phyloP scores from a whole-genome alignment of 331 rosid species.

The Saraca asoca region DNA sequence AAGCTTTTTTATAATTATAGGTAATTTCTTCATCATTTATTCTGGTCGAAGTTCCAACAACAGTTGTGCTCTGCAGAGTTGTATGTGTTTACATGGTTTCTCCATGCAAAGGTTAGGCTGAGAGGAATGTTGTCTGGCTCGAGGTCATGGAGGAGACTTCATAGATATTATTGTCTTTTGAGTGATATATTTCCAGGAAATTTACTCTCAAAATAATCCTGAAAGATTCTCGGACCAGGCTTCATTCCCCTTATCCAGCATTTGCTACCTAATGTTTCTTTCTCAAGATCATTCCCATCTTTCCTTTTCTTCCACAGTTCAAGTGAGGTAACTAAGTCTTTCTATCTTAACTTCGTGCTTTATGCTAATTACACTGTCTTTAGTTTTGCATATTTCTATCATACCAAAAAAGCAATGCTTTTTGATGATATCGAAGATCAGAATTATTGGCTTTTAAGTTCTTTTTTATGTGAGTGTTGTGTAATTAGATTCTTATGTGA shows the following conservation, averaged over 20 bases:
- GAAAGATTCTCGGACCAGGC: conserved; percentile 96
- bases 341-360: not conserved
- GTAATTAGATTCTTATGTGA: not conserved
- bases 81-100: too few relatives aligned
- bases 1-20: not conserved
- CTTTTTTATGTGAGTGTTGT: too few relatives aligned
- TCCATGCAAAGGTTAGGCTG: conserved; percentile 52
- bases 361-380: not conserved
- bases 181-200: conserved; percentile 19
- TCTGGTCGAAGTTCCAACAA: too few relatives aligned
- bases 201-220: conserved; percentile 32
- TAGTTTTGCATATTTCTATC: not conserved
- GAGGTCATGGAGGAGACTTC: conserved; percentile 41
- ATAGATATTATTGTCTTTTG: not conserved
- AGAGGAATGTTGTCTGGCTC: conserved; percentile 88
- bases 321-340: conserved; percentile 34
- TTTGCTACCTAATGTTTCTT: conserved; percentile 25
- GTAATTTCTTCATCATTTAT: not conserved
- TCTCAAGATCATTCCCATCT: not conserved
- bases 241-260: conserved; percentile 95
- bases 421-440: not conserved
- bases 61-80: too few relatives aligned
- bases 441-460: not conserved
- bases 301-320: too few relatives aligned
- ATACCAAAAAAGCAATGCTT: not conserved